phyloP scores from a whole-genome alignment of 1,284 basidiomycete species.

The Gymnopus androsaceus region DNA sequence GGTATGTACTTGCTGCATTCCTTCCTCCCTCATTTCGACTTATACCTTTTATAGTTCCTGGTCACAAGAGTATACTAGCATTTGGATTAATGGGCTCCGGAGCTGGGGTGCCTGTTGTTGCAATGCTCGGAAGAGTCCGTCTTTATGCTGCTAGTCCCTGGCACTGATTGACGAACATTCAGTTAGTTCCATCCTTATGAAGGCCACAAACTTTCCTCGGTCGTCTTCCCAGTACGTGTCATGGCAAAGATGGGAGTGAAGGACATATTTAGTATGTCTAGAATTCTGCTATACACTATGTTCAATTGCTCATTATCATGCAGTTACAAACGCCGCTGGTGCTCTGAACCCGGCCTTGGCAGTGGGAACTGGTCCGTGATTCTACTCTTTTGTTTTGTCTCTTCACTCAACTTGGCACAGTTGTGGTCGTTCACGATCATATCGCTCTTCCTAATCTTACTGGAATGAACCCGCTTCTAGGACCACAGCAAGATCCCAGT shows the following conservation, averaged over 20 bases:
- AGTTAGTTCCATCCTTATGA: constrained; percentile 81
- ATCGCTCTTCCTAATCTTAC: constrained; percentile 78
- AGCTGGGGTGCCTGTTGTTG: constrained; percentile 70
- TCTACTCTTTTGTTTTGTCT: not conserved
- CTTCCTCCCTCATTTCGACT: not conserved
- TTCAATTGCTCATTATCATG: too few species aligned
- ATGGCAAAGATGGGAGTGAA: constrained; percentile 76
- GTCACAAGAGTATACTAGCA: constrained; percentile 76
- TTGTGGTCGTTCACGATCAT: constrained; percentile 83
- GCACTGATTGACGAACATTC: not conserved
- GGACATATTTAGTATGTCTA: constrained; percentile 67
- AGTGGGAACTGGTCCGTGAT: constrained; percentile 76
- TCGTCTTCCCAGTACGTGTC: constrained; percentile 77
- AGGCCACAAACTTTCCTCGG: constrained; percentile 66
- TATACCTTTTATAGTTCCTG: constrained; percentile 49
- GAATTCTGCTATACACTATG: not conserved
- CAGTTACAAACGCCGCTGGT: constrained; percentile 86
- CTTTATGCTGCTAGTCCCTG: too few species aligned
- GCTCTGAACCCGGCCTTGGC: constrained; percentile 69
- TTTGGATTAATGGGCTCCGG: constrained; percentile 72
- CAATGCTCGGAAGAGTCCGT: constrained; percentile 78
- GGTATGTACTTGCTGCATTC: constrained; percentile 47
- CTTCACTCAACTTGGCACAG: constrained; percentile 35
- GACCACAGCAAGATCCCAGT: constrained; percentile 56
- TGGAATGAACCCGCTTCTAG: constrained; percentile 78